A percentile compares a stretch with the other conserved stretches of the same genome.
These are phyloP conservation scores for Candida berthetii DNA, from an alignment of 805 yeast species.

Conservation along the genomic window DNA sequence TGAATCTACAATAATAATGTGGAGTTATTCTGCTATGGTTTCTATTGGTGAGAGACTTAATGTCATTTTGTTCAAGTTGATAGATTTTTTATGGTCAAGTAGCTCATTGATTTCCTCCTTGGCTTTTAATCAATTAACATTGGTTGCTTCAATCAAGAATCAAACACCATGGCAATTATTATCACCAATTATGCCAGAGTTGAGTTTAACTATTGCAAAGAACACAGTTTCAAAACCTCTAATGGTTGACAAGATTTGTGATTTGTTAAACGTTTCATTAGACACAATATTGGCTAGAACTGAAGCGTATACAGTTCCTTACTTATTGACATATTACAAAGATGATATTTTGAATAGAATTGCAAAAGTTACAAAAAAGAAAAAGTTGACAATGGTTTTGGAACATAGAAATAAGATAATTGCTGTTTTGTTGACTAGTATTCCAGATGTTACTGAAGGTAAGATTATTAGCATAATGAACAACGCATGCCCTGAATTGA, in stretches of 20 bases:
- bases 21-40: conserved; percentile 60
- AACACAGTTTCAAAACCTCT: conserved; percentile 41
- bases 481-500: conserved; percentile 46
- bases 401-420: conserved; percentile 45
- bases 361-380: conserved; percentile 42
- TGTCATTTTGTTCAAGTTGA: conserved; percentile 55
- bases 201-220: conserved; percentile 59
- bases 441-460: conserved; percentile 37
- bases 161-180: conserved; percentile 74
- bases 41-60: conserved; percentile 65
- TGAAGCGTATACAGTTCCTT: conserved; percentile 69
- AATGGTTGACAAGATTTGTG: conserved; percentile 54
- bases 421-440: conserved; percentile 51
- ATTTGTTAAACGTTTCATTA: conserved; percentile 56
- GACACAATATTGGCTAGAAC: conserved; percentile 64
- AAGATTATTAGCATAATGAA: conserved; percentile 47
- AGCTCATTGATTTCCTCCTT: conserved; percentile 63
- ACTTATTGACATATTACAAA: conserved; percentile 60
- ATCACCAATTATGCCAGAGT: conserved; percentile 71
- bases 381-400: conserved; percentile 41
- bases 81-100: conserved; percentile 58
- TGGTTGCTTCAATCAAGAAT: conserved; percentile 48
- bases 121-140: conserved; percentile 57
- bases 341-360: conserved; percentile 56
- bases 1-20: conserved; percentile 53